Evolutionary conservation across 495 filamentous ascomycete species (phyloP), one percentile per base, ranked within the genome.

Genomic region (Emericellopsis terricola): DNA sequence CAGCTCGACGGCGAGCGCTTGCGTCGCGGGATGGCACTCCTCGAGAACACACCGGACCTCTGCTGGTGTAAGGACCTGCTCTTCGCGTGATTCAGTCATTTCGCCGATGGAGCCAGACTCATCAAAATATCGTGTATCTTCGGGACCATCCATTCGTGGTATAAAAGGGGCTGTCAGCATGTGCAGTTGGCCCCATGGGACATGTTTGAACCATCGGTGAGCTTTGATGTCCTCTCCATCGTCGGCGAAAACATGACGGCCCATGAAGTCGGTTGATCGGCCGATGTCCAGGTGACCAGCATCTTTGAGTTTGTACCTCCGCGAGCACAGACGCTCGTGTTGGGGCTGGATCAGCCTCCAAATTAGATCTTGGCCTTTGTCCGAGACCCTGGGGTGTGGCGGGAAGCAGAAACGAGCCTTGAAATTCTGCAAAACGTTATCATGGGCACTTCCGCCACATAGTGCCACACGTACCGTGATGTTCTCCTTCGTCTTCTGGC

Each of bases 51-150:
- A 36, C n/a, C 47, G 53, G 29, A 50, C 47, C 0, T 44, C 39
- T 8, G 41, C 27, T 2, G 15, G 23, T 21, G 19, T 33, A 10
- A 11, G 46, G 44, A 26, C 29, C 15, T 32, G 20, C 28, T 23
- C 13, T 10, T 18, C 19, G 9, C 3, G 28, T 18, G 35, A 23
- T 3, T 31, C 35, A 39, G 7, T 64, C 27, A 45, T 36, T 11
- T 68, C 57, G 33, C 44, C 51, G 37, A 79, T 66, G n/a, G 71
- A 57, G 24, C 76, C 73, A 40, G 77, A 76, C 33, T 87, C 78
- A 33, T 91, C 79, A 41, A 93, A 93, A 49, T 92, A 94, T 37
- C 79, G 76, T 9, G 84, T 93, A 41, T 94, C 83, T 38, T 87
- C 83, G 44, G 67, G 62, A 16, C 63, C 57, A 20, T 59, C 64